Evolutionary conservation across 352 stramenopile genomes (phyloP), one percentile per base, ranked within the genome.

Genomic region (Globisporangium megalacanthum): DNA sequence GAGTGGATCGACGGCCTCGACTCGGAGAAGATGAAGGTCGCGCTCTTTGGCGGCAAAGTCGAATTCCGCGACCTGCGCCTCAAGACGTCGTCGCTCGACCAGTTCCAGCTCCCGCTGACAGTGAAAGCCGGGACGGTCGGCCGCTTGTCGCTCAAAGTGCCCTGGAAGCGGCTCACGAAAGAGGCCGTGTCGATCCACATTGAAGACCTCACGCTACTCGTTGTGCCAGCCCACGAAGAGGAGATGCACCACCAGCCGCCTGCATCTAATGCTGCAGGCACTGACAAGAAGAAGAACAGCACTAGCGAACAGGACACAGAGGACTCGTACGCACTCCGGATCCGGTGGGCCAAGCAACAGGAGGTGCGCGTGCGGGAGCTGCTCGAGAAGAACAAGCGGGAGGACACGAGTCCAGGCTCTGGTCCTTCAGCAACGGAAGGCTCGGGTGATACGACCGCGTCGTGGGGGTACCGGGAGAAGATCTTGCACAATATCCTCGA

Each of bases 11-110:
- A 93, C 36, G 85, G 81, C 0, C 70, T 94, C 42, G 83, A 94
- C 57, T 79, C 83, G 44, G 81, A 93, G 76, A 91, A 92, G 69
- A 94, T 93, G 79, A 91, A 91, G 65, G 66, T 94, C 54, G 85
- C 75, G 41, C 64, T 94, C 36, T 93, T 93, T 52, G 70, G 81
- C 22, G 83, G 85, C 14, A 92, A 92, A 48, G 81, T 94, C 50
- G 83, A 91, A 60, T 89, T 94, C 52, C 72, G 76, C 37, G 80
- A 92, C 48, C 63, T 94, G 54, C 73, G 83, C 58, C 78, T 94
- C 64, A 77, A 83, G 47, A 72, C 76, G 3, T 73, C 71, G 22
- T 72, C 77, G 31, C 67, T 94, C 37, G 73, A 91, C 59, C 87
- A 90, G 68, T 89, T 94, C 52, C 69, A 91, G 53, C 45, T 94